Base-by-base conservation (phyloP, 768 basidiomycete species). In the Peribolospora baueri region DNA sequence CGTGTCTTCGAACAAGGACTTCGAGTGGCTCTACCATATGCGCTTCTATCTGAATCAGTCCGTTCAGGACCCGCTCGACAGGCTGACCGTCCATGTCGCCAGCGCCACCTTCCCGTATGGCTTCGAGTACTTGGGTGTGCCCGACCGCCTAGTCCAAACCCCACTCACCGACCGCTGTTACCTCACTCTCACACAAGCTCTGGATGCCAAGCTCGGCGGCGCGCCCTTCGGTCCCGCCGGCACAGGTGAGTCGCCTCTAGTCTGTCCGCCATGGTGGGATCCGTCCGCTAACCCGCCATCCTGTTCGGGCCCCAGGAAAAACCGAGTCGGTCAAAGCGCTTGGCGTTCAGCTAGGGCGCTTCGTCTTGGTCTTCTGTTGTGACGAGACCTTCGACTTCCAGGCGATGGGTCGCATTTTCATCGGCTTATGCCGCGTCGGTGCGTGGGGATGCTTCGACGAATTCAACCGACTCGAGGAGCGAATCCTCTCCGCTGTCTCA, bases 351-450 rank as follows among this genome's bases (percentile, higher is more conserved):
- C 78, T 98, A 5, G 93, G 93, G 46, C 80, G 93, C 43, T 98
- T 98, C 64, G 93, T 98, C n/a, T 74, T 98, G 50, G 93, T 98
- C n/a, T 98, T 98, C 71, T 97, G 93, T 66, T 98, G 93, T 64
- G 93, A 98, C 68, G 93, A 98, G 67, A 93, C 85, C 0, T 97
- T 98, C 68, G 93, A 98, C 68, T 97, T 97, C 74, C 90, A 97
- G 66, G 93, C 93, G 1, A 97, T 98, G 93, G 93, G 93, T 59
- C 84, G 93, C 59, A 97, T 98, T 62, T 98, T 98, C 66, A 80
- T 97, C 62, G 93, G 93, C 52, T 76, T 98, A 10, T 98, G 93
- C 70, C 90, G 93, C 73, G 93, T 97, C 42, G 93, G 93, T 41
- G 93, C 93, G 0, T 98, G 93, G 93, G 93, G 93, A 9, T 70